phyloP scores from a whole-genome alignment of 169 alveolate species.

The Plasmodium yoelii region DNA sequence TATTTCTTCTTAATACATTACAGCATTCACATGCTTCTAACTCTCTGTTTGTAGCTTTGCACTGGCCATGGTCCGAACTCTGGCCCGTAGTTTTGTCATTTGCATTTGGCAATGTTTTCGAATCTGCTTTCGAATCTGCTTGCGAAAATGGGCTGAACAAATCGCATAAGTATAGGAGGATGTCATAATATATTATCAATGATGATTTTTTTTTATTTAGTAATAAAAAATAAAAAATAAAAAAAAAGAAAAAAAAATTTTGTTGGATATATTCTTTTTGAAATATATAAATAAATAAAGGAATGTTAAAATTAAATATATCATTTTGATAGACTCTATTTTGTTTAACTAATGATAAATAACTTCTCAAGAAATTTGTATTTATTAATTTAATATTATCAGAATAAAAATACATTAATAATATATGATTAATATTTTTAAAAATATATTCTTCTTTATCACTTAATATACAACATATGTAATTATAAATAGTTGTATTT shows the following conservation, averaged over 20 bases:
- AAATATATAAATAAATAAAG: slow-evolving; percentile 56
- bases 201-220: slow-evolving; percentile 15
- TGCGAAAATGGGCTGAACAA: background rate
- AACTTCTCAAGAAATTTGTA: slow-evolving; percentile 26
- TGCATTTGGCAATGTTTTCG: too few species aligned
- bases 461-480: slow-evolving; percentile 21
- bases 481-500: slow-evolving; percentile 16
- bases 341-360: slow-evolving; percentile 63
- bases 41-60: background rate
- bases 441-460: slow-evolving; percentile 64
- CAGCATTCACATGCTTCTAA: slow-evolving; percentile 3
- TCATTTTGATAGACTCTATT: slow-evolving; percentile 33
- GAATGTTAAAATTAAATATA: slow-evolving; percentile 31
- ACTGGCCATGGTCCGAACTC: background rate
- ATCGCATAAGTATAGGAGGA: slow-evolving; percentile 17
- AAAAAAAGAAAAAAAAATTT: slow-evolving; percentile 41
- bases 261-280: slow-evolving; percentile 28
- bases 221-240: slow-evolving; percentile 37
- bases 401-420: slow-evolving; percentile 33
- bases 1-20: background rate
- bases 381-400: slow-evolving; percentile 46
- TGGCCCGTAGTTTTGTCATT: too few species aligned
- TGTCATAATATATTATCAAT: slow-evolving; percentile 35
- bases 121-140: too few species aligned
- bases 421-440: slow-evolving; percentile 39